Evolutionary conservation across 2,329 filamentous ascomycete genomes (phyloP).

Genomic region (Beauveria pseudobassiana): DNA sequence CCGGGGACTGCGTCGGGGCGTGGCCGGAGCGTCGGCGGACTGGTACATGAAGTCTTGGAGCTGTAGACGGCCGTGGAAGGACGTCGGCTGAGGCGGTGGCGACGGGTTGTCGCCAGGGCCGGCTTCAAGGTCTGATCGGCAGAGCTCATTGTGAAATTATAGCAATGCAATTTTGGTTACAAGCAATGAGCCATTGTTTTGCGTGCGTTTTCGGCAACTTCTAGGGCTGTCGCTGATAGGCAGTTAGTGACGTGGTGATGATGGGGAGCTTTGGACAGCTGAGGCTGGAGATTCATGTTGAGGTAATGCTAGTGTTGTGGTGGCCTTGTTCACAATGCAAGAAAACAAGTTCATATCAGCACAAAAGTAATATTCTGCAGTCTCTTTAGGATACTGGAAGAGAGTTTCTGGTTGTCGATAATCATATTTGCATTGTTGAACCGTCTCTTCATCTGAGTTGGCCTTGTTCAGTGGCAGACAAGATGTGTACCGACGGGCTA

Average conservation of each 20-base stretch:
- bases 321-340: neutral
- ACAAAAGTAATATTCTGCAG: neutral
- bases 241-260: neutral
- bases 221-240: neutral
- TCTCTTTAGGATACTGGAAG: neutral
- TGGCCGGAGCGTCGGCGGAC: neutral
- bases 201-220: neutral
- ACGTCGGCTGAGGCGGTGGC: constrained; percentile 21
- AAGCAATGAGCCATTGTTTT: neutral
- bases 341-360: neutral
- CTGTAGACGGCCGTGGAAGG: constrained; percentile 36
- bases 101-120: neutral
- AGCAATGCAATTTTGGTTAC: neutral
- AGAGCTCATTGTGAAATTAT: neutral
- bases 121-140: neutral
- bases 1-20: constrained; percentile 25
- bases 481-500: neutral
- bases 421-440: neutral
- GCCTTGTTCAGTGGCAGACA: neutral
- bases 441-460: neutral
- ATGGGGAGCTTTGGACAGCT: neutral
- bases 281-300: neutral
- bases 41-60: constrained; percentile 38
- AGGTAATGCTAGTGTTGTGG: neutral
- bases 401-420: neutral